Evolutionary conservation across 2,329 filamentous ascomycete genomes (phyloP), one percentile per base, ranked within the genome.

Genomic region (Microcyclosporella mali): DNA sequence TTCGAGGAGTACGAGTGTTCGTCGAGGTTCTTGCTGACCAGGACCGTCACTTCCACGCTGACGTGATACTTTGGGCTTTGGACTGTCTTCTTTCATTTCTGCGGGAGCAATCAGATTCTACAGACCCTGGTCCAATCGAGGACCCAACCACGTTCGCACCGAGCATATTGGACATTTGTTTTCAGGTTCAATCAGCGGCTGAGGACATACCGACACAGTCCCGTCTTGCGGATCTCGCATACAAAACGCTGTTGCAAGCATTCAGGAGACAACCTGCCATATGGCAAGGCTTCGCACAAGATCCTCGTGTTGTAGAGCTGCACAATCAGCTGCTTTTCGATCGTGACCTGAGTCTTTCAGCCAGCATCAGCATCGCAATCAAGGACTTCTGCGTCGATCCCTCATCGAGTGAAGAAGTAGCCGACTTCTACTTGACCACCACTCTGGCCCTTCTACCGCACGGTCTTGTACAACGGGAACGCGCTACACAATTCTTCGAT

Each of bases 261-360:
- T 45, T 43, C 16, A 40, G 55, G 40, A 37, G 38, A 8, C 35
- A 49, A 25, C 25, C 60, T 41, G 61, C 62, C 6, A 60, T 69
- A 37, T 59, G 56, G 56, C 31, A 42, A 6, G 33, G 38, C 16
- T 54, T 59, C 40, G 46, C 32, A 6, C 35, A 41, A n/a, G 37
- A 55, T 25, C 18, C 39, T 8, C 31, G 35, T 45, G 49, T 66
- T 56, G 27, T 60, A 53, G 42, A 67, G 49, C 41, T 70, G 57
- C 67, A 70, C 62, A 30, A 46, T 15, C 31, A 45, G 11, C 32
- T 61, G 2, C 42, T 61, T n/a, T 47, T 61, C 6, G 44, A 51
- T 21, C 21, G 38, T 21, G 49, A 56, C 28, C 4, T 30, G 8
- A 32, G 21, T 4, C 33, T 59, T 11, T 49, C 51, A 8, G 33